Base-by-base conservation (phyloP, 139 green algal species). In the Coelastrella sp. region DNA sequence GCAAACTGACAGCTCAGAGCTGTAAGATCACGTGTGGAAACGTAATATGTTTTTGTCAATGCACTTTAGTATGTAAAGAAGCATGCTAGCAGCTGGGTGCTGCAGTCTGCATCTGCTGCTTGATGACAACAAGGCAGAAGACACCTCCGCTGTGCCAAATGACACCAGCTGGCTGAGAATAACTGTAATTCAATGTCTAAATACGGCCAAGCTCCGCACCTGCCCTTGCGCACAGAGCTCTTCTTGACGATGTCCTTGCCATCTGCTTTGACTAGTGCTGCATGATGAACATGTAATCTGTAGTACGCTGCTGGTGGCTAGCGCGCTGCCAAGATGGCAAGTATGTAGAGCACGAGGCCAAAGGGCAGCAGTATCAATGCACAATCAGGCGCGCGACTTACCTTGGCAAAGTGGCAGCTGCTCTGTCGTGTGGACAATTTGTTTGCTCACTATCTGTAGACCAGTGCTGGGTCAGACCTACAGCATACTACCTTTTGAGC, bases 191-290 rank as follows among this genome's bases (percentile, higher is more conserved):
- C n/a, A n/a, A n/a, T n/a, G n/a, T n/a, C n/a, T n/a, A n/a, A n/a
- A n/a, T n/a, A n/a, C n/a, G n/a, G n/a, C n/a, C n/a, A n/a, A n/a
- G n/a, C n/a, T n/a, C n/a, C 76, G 19, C 23, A 93, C 91, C 94
- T 92, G 85, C 91, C 92, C 80, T 96, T 96, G 1, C 95, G 81
- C 0, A 57, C 64, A 38, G 77, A 80, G 77, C 90, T 93, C 60
- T 94, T 94, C 87, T 98, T 98, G 40, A 95, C 64, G 67, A 98
- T 95, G 85, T 98, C 96, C 62, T 95, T 96, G 19, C 93, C 94
- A 76, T 96, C 92, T 23, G 89, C 89, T 11, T 89, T 90, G 0
- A 88, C 9, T 59, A 98, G 86, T 0, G 85, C 94, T 98, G 94
- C 84, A 90, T 0, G 30, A 40, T 1, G 19, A 32, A n/a, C n/a